These are phyloP conservation scores for Prototheca wickerhamii DNA, from an alignment of 163 green algal genomes.

Conservation along the genomic window DNA sequence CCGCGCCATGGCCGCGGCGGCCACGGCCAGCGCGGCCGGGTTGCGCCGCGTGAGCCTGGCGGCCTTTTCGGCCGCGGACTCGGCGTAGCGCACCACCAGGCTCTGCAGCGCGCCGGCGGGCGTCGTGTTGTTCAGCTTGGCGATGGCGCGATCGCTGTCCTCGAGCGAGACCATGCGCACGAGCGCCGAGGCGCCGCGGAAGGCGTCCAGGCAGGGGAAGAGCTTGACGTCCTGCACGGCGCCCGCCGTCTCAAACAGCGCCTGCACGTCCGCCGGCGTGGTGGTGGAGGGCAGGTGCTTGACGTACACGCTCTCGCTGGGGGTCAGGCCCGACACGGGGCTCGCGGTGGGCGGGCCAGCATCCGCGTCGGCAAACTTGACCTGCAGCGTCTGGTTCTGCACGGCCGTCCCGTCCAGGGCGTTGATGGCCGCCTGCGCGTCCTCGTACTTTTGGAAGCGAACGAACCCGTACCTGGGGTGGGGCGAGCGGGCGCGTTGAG, in stretches of 20 bases:
- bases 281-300: conserved; percentile 29
- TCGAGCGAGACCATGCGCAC: conserved; percentile 43
- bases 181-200: conserved; percentile 31
- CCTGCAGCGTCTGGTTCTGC: conserved; percentile 24
- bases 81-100: conserved; percentile 54
- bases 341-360: conserved; percentile 14
- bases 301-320: conserved; percentile 25
- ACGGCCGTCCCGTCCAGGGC: conserved; percentile 19
- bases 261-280: conserved; percentile 16
- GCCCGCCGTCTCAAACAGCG: conserved; percentile 22
- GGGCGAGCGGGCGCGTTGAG: not conserved
- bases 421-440: conserved; percentile 18
- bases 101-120: conserved; percentile 28
- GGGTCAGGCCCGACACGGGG: conserved; percentile 19
- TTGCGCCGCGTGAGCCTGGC: conserved; percentile 21
- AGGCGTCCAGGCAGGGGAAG: conserved; percentile 28
- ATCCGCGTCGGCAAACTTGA: conserved; percentile 32
- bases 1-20: not conserved
- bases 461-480: conserved; percentile 33
- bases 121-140: conserved; percentile 36
- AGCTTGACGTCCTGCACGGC: conserved; percentile 27
- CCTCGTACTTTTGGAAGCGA: conserved; percentile 10
- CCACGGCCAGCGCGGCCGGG: not conserved
- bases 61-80: conserved; percentile 43
- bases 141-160: conserved; percentile 39